Evolutionary conservation across 495 filamentous ascomycete genomes (phyloP).

Genomic region (Annulohypoxylon stygium): DNA sequence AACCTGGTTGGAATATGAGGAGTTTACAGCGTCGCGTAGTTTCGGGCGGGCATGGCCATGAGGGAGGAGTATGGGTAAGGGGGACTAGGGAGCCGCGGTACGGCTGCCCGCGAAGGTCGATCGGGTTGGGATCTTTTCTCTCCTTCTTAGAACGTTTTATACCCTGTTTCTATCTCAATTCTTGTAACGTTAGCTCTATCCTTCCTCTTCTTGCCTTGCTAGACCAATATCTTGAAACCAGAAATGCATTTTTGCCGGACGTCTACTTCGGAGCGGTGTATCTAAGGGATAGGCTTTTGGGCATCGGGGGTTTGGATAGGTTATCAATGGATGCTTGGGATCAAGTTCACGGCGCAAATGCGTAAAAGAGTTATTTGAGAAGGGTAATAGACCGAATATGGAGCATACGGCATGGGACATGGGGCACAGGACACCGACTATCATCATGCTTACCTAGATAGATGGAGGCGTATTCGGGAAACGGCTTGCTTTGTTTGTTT

Average conservation of each 20-base stretch:
- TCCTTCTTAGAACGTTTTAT: conserved; percentile 40
- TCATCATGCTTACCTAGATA: conserved; percentile 11
- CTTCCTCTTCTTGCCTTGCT: conserved; percentile 20
- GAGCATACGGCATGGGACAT: background rate
- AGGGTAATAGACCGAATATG: conserved; percentile 15
- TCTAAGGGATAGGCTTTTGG: background rate
- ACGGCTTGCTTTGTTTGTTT: conserved; percentile 1
- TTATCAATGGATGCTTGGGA: conserved; percentile 5
- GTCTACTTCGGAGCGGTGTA: conserved; percentile 17
- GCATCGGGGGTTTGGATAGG: conserved; percentile 1
- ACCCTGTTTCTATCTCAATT: conserved; percentile 37
- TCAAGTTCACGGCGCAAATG: conserved; percentile 22
- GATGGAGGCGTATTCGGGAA: conserved; percentile 27
- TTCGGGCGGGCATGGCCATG: background rate
- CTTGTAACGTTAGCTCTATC: conserved; percentile 37
- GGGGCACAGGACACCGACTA: background rate
- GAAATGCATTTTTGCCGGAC: conserved; percentile 25
- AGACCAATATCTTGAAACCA: conserved; percentile 37
- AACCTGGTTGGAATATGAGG: background rate
- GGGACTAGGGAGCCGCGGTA: background rate
- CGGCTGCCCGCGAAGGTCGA: conserved; percentile 1
- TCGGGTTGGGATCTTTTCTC: conserved; percentile 10
- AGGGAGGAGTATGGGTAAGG: conserved; percentile 12
- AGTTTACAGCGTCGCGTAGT: conserved; percentile 10
- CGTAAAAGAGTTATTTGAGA: conserved; percentile 10